These are phyloP conservation scores for Grigorovia transvaalensis DNA, from an alignment of 805 yeast genomes.

Conservation along the genomic window DNA sequence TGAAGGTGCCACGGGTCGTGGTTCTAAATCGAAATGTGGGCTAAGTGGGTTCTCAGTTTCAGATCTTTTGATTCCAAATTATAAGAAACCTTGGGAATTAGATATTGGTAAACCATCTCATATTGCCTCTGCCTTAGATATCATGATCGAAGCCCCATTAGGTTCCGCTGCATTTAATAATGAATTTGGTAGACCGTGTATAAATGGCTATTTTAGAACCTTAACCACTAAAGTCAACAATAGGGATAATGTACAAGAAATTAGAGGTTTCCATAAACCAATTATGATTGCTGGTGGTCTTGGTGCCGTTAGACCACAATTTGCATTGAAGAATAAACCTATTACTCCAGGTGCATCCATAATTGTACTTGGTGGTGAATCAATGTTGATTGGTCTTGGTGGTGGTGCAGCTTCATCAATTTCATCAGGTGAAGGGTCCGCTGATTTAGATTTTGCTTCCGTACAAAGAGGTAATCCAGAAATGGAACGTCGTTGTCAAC, in stretches of 20 bases:
- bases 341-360: slow-evolving; percentile 88
- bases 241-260: slow-evolving; percentile 51
- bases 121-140: slow-evolving; percentile 85
- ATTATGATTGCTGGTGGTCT: slow-evolving; percentile 99
- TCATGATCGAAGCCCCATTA: slow-evolving; percentile 93
- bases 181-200: slow-evolving; percentile 97
- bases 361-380: slow-evolving; percentile 94
- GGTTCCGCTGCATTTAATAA: slow-evolving; percentile 98
- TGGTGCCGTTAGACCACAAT: slow-evolving; percentile 90
- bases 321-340: slow-evolving; percentile 76
- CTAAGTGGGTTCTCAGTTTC: slow-evolving; percentile 86
- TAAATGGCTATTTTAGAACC: slow-evolving; percentile 93
- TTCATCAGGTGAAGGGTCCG: slow-evolving; percentile 94
- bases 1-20: slow-evolving; percentile 99
- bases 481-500: slow-evolving; percentile 98
- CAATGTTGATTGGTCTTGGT: slow-evolving; percentile 96
- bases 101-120: slow-evolving; percentile 85
- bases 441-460: slow-evolving; percentile 93
- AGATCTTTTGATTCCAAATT: slow-evolving; percentile 77
- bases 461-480: slow-evolving; percentile 99
- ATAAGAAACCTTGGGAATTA: slow-evolving; percentile 91
- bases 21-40: slow-evolving; percentile 95
- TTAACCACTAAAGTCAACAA: slow-evolving; percentile 69
- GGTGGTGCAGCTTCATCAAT: slow-evolving; percentile 99
- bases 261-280: slow-evolving; percentile 97